These are phyloP conservation scores for Apium graveolens DNA, from an alignment of 129 eudicot species.

Conservation along the genomic window DNA sequence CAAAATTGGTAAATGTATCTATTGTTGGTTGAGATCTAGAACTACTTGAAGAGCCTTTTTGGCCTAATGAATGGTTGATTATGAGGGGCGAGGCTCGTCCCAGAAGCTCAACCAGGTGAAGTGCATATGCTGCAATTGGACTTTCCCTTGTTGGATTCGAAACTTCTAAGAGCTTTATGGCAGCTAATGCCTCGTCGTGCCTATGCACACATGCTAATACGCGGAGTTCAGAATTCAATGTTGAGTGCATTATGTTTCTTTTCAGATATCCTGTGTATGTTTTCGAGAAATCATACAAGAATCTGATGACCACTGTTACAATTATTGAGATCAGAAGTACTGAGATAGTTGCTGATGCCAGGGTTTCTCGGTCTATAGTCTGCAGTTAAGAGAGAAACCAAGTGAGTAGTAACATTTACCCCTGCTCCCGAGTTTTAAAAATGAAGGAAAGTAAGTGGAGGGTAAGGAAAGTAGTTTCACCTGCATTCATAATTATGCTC, in stretches of 20 bases:
- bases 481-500: too few relatives aligned
- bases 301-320: constrained; percentile 7
- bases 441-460: too few relatives aligned
- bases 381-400: constrained; percentile 6
- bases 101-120: constrained; percentile 42
- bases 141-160: constrained; percentile 31
- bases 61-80: constrained; percentile 42
- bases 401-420: not conserved
- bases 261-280: constrained; percentile 41
- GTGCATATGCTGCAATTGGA: constrained; percentile 27
- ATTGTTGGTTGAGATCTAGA: constrained; percentile 33
- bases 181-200: constrained; percentile 36
- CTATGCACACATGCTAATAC: constrained; percentile 34
- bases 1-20: constrained; percentile 9
- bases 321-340: constrained; percentile 17
- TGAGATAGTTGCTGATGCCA: constrained; percentile 16
- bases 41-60: constrained; percentile 20
- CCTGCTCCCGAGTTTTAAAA: too few relatives aligned
- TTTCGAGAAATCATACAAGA: constrained; percentile 25
- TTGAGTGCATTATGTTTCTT: constrained; percentile 26
- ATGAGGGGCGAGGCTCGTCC: constrained; percentile 47
- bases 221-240: constrained; percentile 27
- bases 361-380: constrained; percentile 33
- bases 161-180: constrained; percentile 25
- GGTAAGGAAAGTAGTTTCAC: too few relatives aligned